These are phyloP conservation scores for Melastoma malabathricum DNA, from an alignment of 345 rosid species.

Conservation along the genomic window DNA sequence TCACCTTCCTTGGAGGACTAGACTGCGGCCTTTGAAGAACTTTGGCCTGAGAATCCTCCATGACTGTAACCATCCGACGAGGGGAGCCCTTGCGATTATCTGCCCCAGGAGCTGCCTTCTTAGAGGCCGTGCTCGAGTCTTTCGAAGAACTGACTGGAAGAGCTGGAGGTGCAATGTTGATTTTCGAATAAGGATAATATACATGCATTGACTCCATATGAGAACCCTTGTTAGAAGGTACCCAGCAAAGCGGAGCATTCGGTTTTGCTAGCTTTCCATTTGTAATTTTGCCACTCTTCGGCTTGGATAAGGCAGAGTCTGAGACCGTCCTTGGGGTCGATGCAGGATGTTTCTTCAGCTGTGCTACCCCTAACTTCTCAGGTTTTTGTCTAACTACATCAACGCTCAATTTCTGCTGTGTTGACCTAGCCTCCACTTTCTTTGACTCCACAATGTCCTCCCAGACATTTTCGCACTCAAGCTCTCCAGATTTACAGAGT, in stretches of 20 bases:
- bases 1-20: conserved; percentile 11
- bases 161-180: conserved; percentile 70
- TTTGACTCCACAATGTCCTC: conserved; percentile 19
- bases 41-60: conserved; percentile 15
- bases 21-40: conserved; percentile 11
- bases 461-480: conserved; percentile 24
- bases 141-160: conserved; percentile 38
- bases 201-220: conserved; percentile 68
- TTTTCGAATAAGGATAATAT: conserved; percentile 62
- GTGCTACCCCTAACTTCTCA: conserved; percentile 36
- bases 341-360: conserved; percentile 33
- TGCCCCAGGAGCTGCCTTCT: conserved; percentile 22
- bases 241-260: conserved; percentile 62
- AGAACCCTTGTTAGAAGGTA: conserved; percentile 78
- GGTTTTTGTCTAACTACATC: conserved; percentile 28
- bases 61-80: conserved; percentile 9
- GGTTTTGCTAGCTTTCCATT: conserved; percentile 66
- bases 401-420: conserved; percentile 16
- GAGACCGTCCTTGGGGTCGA: conserved; percentile 30
- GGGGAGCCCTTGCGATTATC: conserved; percentile 29
- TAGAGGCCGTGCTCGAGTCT: conserved; percentile 28
- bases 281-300: conserved; percentile 21
- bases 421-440: conserved; percentile 29
- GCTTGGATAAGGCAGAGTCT: conserved; percentile 35
- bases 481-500: conserved; percentile 24